Percentiles rank a stretch among this genome's conserved stretches.
Evolutionary conservation across 208 protist genomes (phyloP).

Genomic region (Leishmania martiniquensis): DNA sequence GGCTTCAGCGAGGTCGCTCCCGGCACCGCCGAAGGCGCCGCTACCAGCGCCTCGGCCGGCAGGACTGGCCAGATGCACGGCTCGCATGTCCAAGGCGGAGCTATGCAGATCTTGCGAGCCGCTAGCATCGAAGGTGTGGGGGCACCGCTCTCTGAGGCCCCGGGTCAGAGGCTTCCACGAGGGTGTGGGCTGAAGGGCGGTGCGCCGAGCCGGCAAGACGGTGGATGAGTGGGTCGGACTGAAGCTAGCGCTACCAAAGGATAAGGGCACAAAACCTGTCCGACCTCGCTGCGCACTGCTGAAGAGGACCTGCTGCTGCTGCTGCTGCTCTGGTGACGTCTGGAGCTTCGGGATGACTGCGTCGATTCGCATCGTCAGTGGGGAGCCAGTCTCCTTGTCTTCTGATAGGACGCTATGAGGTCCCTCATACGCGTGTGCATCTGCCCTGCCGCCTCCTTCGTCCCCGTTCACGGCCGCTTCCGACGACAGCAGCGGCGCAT

Average conservation of each 20-base stretch:
- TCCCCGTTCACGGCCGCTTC: background rate
- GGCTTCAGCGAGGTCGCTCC: slow-evolving; percentile 15
- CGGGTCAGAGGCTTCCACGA: background rate
- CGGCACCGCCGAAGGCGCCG: slow-evolving; percentile 7
- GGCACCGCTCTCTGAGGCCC: slow-evolving; percentile 8
- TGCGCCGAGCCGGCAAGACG: background rate
- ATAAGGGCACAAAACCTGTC: slow-evolving; percentile 19
- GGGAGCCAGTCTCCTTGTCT: background rate
- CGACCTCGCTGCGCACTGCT: background rate
- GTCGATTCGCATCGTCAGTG: background rate
- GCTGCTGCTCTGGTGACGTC: background rate
- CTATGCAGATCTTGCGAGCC: slow-evolving; percentile 23
- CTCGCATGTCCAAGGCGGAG: slow-evolving; percentile 11
- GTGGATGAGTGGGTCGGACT: background rate
- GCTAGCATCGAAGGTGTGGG: background rate
- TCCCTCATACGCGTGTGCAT: background rate
- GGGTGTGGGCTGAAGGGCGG: background rate
- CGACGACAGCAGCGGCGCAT: background rate
- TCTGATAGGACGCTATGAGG: background rate
- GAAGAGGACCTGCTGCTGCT: background rate
- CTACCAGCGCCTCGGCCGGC: background rate
- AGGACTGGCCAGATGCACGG: slow-evolving; percentile 13
- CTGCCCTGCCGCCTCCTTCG: background rate
- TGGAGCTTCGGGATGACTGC: background rate
- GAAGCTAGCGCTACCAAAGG: slow-evolving; percentile 2